Evolutionary conservation across 1,284 basidiomycete species (phyloP), one percentile per base, ranked within the genome.

Genomic region (Fistulinella staudtii): DNA sequence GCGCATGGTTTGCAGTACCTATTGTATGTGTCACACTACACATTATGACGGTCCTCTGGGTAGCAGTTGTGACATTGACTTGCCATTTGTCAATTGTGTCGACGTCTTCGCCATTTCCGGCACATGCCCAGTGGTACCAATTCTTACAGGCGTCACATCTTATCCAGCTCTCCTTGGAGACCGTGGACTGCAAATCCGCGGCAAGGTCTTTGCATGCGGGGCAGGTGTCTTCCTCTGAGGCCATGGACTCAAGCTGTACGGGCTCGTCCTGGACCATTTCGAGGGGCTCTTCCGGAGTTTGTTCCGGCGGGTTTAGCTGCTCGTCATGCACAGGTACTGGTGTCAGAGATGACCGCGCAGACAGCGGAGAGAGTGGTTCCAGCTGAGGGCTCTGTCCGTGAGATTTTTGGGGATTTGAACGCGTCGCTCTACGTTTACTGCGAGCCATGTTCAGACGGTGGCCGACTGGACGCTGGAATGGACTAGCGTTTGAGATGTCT

Each of bases 81-180:
- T 54, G 77, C 78, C 79, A 80, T 67, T 79, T 81, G 59, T 77
- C 77, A 36, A 80, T 70, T 4, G 66, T 68, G 21, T 80, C 79
- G 21, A 85, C 71, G 51, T 85, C 81, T 21, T 72, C 73, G 18
- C 76, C 77, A 39, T 80, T 74, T 14, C 80, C 82, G n/a, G 76
- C 82, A 63, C 86, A 89, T 45, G 78, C 71, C 87, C 87, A 89
- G 58, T 89, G 86, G 62, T 81, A 89, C 86, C 86, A 89, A 23
- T 67, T 75, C 64, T 82, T 85, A 69, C 86, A 89, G 24, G 74
- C 76, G 56, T 88, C 85, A 61, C 86, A 89, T 54, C 77, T 69
- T 47, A 88, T 77, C 85, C 84, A 88, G 55, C 40, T 74, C 52
- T 85, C 82, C 60, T 81, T 82, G 49, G 76, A 71, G 39, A 59